These are phyloP conservation scores for Cyberlindnera lachancei DNA, from an alignment of 805 yeast species.

Conservation along the genomic window DNA sequence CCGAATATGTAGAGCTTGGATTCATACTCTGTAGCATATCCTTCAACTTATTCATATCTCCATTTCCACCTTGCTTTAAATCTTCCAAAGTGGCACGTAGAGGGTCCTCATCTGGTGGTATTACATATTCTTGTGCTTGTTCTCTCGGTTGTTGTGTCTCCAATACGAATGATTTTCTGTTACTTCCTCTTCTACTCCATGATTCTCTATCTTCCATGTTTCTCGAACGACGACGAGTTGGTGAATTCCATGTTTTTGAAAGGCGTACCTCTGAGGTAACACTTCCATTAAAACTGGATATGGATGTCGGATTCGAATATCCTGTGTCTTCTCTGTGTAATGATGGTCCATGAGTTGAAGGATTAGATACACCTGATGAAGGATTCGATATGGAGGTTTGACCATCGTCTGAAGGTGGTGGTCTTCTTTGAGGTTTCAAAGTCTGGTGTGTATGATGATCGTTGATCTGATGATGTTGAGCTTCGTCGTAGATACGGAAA, in stretches of 20 bases:
- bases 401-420: constrained; percentile 26
- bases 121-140: constrained; percentile 4
- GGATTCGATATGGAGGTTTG: constrained; percentile 23
- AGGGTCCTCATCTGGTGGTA: constrained; percentile 33
- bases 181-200: constrained; percentile 10
- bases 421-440: constrained; percentile 16
- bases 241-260: constrained; percentile 24
- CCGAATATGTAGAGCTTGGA: constrained; percentile 1
- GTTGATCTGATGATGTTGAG: constrained; percentile 5
- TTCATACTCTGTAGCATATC: constrained; percentile 21
- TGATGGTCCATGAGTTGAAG: constrained; percentile 12
- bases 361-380: constrained; percentile 11
- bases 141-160: constrained; percentile 7
- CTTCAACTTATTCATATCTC: constrained; percentile 31
- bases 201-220: constrained; percentile 12
- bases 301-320: constrained; percentile 23
- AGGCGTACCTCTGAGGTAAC: constrained; percentile 16
- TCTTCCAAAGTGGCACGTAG: constrained; percentile 47
- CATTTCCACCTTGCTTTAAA: constrained; percentile 34
- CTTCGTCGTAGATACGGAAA: constrained; percentile 7
- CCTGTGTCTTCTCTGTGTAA: constrained; percentile 18
- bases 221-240: constrained; percentile 23
- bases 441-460: constrained; percentile 6
- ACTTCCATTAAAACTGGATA: constrained; percentile 22
- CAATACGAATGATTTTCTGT: constrained; percentile 20